Evolutionary conservation across 768 basidiomycete genomes (phyloP), one percentile per base, ranked within the genome.

Genomic region (Xerocomus potaroensis): DNA sequence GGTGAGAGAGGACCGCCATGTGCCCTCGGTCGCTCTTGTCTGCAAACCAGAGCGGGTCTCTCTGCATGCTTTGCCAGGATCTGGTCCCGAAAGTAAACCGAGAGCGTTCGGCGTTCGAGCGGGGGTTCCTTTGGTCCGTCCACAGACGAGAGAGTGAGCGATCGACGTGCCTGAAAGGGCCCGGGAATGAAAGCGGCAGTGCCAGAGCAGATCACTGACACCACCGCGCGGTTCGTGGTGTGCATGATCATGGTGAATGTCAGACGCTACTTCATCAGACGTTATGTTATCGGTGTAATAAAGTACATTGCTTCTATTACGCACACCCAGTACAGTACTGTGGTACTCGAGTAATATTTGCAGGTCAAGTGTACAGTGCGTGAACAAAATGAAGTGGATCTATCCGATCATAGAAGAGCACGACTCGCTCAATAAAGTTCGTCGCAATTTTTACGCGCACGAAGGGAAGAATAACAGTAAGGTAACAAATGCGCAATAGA

Each of bases 41-140:
- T 70, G 45, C 80, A 84, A 23, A 87, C 75, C 18, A 91, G 69
- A 0, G 85, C 88, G 0, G 83, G 79, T 16, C 79, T 69, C 3
- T 67, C 61, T 14, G 68, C 61, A 50, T 81, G 68, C 29, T 69
- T 70, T 10, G 58, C 65, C 11, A 90, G 65, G 45, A 90, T 73
- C 29, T 80, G 73, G 4, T 71, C 65, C 12, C 59, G 62, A 61
- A 88, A 88, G 67, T 79, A 88, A n/a, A 72, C 67, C 7, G 79
- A 68, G 24, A 87, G 72, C 0, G 84, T 86, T 23, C 74, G 69
- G 24, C 64, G 57, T 24, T 73, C 75, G 24, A 87, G 70, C 0
- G 80, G 79, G 6, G 82, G 80, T 0, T 79, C 56, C 5, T 66
- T 64, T 1, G 82, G 70, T 0, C 85, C 87, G 55, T 77, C 63